phyloP scores from a whole-genome alignment of 805 yeast species.

The Metschnikowia continentalis region DNA sequence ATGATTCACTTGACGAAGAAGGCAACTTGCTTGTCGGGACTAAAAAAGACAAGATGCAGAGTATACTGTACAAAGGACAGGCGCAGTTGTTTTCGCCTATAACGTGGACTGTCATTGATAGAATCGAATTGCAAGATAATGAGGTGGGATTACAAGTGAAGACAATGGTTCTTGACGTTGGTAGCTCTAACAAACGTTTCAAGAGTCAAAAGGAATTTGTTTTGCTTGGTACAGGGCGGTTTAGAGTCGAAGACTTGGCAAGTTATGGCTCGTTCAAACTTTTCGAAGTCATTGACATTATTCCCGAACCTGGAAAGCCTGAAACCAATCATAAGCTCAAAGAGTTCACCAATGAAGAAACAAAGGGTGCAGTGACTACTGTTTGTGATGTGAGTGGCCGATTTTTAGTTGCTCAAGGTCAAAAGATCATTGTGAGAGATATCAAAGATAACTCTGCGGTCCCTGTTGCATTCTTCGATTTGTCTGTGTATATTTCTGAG shows the following conservation, averaged over 20 bases:
- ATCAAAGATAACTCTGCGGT: constrained; percentile 83
- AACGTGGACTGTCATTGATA: constrained; percentile 75
- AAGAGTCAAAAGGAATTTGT: constrained; percentile 60
- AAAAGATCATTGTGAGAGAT: constrained; percentile 72
- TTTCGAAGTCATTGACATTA: constrained; percentile 72
- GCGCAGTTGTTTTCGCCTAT: constrained; percentile 66
- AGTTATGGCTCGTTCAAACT: constrained; percentile 75
- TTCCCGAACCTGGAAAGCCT: constrained; percentile 85
- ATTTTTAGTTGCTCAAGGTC: constrained; percentile 82
- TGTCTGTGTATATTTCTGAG: constrained; percentile 74
- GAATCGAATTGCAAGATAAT: constrained; percentile 59
- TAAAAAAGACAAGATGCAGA: constrained; percentile 48
- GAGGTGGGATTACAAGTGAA: constrained; percentile 60
- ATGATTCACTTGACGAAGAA: constrained; percentile 69
- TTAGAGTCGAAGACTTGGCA: constrained; percentile 75
- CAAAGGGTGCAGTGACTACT: constrained; percentile 80
- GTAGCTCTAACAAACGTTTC: constrained; percentile 37
- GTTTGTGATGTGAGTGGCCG: constrained; percentile 80
- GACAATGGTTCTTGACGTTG: constrained; percentile 48
- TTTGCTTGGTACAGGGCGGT: constrained; percentile 73
- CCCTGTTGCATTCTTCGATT: constrained; percentile 91
- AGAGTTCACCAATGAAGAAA: constrained; percentile 63
- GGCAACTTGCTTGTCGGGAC: constrained; percentile 59
- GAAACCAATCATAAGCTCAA: constrained; percentile 78
- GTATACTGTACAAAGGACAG: constrained; percentile 55